A percentile compares a stretch with the other conserved stretches of the same genome.
phyloP scores from a whole-genome alignment of 768 basidiomycete species.

The Lentinula aciculospora region DNA sequence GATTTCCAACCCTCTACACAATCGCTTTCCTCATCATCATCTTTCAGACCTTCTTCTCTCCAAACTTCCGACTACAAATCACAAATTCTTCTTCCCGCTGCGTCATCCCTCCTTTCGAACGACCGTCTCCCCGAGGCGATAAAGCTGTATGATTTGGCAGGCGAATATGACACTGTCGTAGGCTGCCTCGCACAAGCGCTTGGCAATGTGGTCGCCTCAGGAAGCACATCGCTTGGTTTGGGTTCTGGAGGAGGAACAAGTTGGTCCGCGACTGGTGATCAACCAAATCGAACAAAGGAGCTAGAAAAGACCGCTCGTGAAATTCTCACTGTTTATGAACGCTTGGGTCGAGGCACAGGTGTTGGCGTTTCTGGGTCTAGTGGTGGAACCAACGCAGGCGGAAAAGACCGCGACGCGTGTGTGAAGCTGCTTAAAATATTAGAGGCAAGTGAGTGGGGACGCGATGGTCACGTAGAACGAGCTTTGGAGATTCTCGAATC shows the following conservation, averaged over 20 bases:
- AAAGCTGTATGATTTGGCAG: slow-evolving; percentile 92
- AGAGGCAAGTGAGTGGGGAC: slow-evolving; percentile 75
- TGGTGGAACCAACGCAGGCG: slow-evolving; percentile 54
- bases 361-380: neutral
- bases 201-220: slow-evolving; percentile 64
- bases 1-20: neutral
- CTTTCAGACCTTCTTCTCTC: neutral
- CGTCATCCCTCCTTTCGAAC: slow-evolving; percentile 76
- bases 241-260: neutral
- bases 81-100: slow-evolving; percentile 79
- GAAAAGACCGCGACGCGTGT: slow-evolving; percentile 69
- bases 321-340: slow-evolving; percentile 76
- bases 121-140: slow-evolving; percentile 87
- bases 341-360: slow-evolving; percentile 17
- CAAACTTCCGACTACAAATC: slow-evolving; percentile 50
- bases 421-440: slow-evolving; percentile 73
- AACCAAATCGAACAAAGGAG: slow-evolving; percentile 58
- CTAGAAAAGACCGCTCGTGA: slow-evolving; percentile 74
- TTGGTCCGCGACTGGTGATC: neutral
- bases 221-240: neutral
- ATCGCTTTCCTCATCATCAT: neutral
- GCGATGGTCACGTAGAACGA: slow-evolving; percentile 37
- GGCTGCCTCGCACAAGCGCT: slow-evolving; percentile 83
- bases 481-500: slow-evolving; percentile 72
- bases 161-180: slow-evolving; percentile 85